These are phyloP conservation scores for Suhomyces canberraensis DNA, from an alignment of 805 yeast genomes.

Conservation along the genomic window DNA sequence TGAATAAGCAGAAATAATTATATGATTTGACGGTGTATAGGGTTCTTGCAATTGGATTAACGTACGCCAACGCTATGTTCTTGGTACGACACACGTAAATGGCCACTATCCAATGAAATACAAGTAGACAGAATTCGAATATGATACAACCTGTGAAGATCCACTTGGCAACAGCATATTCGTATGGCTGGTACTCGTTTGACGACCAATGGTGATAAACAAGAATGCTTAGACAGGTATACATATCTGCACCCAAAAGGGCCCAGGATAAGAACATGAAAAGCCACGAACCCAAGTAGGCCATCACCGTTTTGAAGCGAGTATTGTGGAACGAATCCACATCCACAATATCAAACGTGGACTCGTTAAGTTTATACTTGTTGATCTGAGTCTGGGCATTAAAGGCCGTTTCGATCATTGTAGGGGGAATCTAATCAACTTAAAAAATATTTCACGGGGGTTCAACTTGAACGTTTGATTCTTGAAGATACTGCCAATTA, in stretches of 20 bases:
- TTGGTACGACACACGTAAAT: conserved; percentile 53
- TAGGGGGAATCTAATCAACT: neutral
- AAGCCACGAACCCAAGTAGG: conserved; percentile 43
- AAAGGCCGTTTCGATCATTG: conserved; percentile 11
- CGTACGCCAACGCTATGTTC: conserved; percentile 67
- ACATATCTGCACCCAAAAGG: conserved; percentile 64
- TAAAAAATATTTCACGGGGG: too few species aligned
- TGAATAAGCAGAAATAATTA: conserved; percentile 69
- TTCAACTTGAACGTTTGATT: too few species aligned
- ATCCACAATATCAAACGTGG: conserved; percentile 50
- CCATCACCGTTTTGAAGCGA: conserved; percentile 40
- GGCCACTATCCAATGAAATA: conserved; percentile 59
- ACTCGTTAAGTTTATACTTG: conserved; percentile 30
- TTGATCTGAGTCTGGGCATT: conserved; percentile 24
- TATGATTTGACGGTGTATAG: conserved; percentile 55
- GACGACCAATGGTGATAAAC: conserved; percentile 72
- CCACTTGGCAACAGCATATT: conserved; percentile 59
- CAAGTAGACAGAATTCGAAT: conserved; percentile 56
- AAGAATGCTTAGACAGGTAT: conserved; percentile 70
- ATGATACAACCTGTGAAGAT: conserved; percentile 79
- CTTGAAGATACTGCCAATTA: too few species aligned
- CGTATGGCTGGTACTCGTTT: conserved; percentile 41
- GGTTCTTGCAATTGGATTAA: conserved; percentile 60
- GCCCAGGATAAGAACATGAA: conserved; percentile 53
- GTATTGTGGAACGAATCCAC: conserved; percentile 46